Evolutionary conservation across 2,329 filamentous ascomycete species (phyloP).

Genomic region (Verticillium zaregamsianum): DNA sequence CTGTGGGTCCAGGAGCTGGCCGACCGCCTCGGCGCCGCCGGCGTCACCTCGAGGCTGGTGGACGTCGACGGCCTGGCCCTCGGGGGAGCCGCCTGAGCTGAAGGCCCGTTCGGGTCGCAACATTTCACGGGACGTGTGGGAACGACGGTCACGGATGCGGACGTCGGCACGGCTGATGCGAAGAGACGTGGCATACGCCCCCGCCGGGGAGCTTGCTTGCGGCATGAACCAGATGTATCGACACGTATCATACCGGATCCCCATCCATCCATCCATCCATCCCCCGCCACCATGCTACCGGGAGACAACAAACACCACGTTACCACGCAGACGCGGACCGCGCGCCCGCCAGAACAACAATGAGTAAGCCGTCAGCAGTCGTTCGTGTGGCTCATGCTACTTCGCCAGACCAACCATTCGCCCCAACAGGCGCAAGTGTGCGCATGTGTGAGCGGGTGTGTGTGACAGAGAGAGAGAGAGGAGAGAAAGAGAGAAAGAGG

Average conservation of each 20-base stretch:
- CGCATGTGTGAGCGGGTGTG: not conserved
- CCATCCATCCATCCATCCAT: not conserved
- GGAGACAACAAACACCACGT: not conserved
- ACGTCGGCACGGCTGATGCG: too few species aligned
- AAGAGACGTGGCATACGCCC: too few species aligned
- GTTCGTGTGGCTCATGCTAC: not conserved
- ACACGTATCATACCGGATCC: not conserved
- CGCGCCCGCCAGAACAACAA: not conserved
- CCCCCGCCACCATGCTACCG: not conserved
- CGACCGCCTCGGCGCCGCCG: conserved; percentile 3
- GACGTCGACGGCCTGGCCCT: not conserved
- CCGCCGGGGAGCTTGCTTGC: too few species aligned
- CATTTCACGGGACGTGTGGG: too few species aligned
- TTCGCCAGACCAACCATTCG: not conserved
- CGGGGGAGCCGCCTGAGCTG: not conserved
- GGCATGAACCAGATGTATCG: not conserved
- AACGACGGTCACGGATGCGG: too few species aligned
- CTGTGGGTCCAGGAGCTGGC: conserved; percentile 10
- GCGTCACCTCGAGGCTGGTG: conserved; percentile 1
- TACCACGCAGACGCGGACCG: not conserved
- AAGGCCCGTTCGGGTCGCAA: too few species aligned
- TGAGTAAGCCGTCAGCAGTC: not conserved
- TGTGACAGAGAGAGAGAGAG: not conserved
- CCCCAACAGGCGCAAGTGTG: not conserved
- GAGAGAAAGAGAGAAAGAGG: not conserved